phyloP scores from a whole-genome alignment of 352 stramenopile genomes.

The Phytopythium vexans region DNA sequence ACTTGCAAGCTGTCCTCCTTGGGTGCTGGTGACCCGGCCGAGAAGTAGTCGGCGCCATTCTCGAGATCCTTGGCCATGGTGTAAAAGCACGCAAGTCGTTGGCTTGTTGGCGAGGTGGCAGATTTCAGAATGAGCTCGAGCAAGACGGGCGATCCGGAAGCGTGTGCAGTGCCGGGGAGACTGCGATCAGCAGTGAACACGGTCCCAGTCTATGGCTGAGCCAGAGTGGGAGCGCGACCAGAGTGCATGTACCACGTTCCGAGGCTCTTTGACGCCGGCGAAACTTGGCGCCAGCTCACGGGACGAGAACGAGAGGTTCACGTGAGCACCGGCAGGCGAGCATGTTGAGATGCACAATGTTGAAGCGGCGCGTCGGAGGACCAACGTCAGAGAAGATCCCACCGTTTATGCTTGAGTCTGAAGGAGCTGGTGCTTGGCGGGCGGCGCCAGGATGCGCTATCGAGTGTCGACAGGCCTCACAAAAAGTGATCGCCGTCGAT shows the following conservation, averaged over 20 bases:
- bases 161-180: background rate
- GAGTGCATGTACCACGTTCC: too few species aligned
- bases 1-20: background rate
- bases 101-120: background rate
- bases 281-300: too few species aligned
- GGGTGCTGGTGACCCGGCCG: background rate
- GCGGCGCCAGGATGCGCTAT: background rate
- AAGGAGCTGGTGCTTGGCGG: background rate
- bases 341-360: background rate
- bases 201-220: background rate
- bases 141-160: background rate
- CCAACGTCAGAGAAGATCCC: background rate
- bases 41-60: background rate
- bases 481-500: conserved; percentile 1
- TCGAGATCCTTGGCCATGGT: conserved; percentile 2
- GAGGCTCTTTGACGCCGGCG: too few species aligned
- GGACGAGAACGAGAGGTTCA: background rate
- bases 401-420: conserved; percentile 4
- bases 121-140: background rate
- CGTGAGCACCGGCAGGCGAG: background rate
- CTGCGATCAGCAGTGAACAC: background rate
- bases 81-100: too few species aligned
- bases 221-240: too few species aligned
- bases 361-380: background rate
- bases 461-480: background rate